These are phyloP conservation scores for Wallacemonas sp. DNA, from an alignment of 208 protist genomes.

Conservation along the genomic window DNA sequence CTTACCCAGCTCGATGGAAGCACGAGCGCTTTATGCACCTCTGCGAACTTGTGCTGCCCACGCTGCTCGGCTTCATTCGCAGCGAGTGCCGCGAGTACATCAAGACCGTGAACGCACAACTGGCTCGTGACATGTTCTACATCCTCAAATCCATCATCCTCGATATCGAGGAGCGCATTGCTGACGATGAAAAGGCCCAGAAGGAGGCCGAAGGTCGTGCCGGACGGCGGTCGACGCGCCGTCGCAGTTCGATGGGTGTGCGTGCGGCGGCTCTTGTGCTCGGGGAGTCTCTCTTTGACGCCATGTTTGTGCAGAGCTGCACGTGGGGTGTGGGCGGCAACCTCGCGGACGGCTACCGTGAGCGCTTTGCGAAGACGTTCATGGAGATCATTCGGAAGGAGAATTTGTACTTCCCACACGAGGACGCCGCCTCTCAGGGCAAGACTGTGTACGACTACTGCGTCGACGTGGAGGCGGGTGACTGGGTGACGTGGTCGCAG, in stretches of 20 bases:
- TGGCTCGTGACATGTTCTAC: constrained; percentile 84
- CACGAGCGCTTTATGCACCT: constrained; percentile 79
- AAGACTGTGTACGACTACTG: constrained; percentile 92
- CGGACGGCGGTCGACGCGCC: constrained; percentile 33
- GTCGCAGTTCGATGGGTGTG: constrained; percentile 41
- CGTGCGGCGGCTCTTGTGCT: constrained; percentile 39
- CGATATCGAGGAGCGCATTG: constrained; percentile 27
- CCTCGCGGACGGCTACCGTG: constrained; percentile 79
- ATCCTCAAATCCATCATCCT: constrained; percentile 59
- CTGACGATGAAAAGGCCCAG: constrained; percentile 33
- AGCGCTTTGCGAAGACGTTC: constrained; percentile 75
- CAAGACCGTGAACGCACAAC: constrained; percentile 75
- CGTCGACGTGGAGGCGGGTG: constrained; percentile 64
- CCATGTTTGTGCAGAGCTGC: constrained; percentile 92
- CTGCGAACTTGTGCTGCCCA: constrained; percentile 54
- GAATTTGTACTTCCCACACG: constrained; percentile 53
- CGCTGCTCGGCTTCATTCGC: constrained; percentile 74
- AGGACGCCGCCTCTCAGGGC: constrained; percentile 28
- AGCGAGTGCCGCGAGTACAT: constrained; percentile 88
- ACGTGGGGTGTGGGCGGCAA: constrained; percentile 96
- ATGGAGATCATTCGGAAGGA: constrained; percentile 59
- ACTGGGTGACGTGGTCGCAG: constrained; percentile 80
- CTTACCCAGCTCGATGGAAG: constrained; percentile 52
- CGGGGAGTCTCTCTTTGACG: constrained; percentile 78
- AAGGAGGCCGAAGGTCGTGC: constrained; percentile 13